Evolutionary conservation across 371 early-diverging fungal genomes (phyloP).

Genomic region (Mucor piriformis): DNA sequence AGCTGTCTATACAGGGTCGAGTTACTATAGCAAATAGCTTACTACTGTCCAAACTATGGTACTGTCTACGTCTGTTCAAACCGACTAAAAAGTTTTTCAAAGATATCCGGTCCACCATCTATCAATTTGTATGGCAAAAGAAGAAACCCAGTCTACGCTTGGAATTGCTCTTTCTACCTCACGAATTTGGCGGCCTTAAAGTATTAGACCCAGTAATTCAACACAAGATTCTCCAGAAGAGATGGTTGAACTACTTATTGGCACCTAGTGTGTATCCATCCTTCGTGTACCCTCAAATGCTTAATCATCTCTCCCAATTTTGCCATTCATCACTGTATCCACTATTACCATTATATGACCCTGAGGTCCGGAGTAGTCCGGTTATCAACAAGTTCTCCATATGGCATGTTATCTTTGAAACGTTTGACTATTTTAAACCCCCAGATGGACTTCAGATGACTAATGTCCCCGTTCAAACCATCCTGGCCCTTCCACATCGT

Average conservation of each 20-base stretch:
- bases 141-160: not conserved
- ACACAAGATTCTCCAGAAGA: not conserved
- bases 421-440: not conserved
- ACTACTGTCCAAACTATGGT: slow-evolving; percentile 1
- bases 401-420: not conserved
- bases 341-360: not conserved
- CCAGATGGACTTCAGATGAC: not conserved
- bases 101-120: not conserved
- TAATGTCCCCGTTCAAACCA: not conserved
- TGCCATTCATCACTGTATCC: not conserved
- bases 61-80: not conserved
- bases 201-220: not conserved
- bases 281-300: not conserved
- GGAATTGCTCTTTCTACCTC: not conserved
- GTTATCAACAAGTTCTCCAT: not conserved
- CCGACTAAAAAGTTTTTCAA: not conserved
- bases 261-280: not conserved
- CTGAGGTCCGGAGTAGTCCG: not conserved
- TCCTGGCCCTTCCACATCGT: not conserved
- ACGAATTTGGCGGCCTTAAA: not conserved
- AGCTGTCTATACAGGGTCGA: not conserved
- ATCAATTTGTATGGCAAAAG: not conserved
- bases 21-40: not conserved
- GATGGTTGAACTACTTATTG: not conserved
- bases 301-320: not conserved